Conservation (phyloP, 2,329 filamentous ascomycete genomes). For the Didymella arachidicola region DNA sequence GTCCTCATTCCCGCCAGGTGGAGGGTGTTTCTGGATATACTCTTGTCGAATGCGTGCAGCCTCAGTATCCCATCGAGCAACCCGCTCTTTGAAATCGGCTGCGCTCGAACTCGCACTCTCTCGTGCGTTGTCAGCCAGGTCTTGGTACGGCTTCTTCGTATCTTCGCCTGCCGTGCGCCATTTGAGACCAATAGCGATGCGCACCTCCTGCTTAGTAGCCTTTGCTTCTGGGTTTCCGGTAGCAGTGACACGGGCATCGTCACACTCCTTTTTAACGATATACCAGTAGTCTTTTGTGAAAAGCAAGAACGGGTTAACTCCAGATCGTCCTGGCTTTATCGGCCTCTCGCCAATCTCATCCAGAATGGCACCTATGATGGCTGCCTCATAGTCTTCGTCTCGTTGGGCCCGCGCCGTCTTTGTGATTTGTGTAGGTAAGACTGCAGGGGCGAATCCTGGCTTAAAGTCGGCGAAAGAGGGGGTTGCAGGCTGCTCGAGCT, state of each 20-base stretch:
- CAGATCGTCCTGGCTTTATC: conserved; percentile 73
- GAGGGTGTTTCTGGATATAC: conserved; percentile 51
- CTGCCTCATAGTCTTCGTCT: conserved; percentile 62
- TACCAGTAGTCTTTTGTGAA: conserved; percentile 81
- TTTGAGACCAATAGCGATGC: conserved; percentile 84
- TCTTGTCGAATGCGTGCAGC: conserved; percentile 60
- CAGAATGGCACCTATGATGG: conserved; percentile 64
- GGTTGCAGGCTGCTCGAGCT: conserved; percentile 31
- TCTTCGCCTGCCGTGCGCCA: conserved; percentile 81
- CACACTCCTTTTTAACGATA: conserved; percentile 69
- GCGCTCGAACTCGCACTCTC: conserved; percentile 66
- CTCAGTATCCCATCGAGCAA: conserved; percentile 75
- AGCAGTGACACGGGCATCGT: conserved; percentile 69
- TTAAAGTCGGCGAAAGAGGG: conserved; percentile 25
- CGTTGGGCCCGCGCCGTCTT: conserved; percentile 37
- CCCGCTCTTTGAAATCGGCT: conserved; percentile 66
- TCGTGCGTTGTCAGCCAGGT: conserved; percentile 76
- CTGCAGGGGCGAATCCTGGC: conserved; percentile 38
- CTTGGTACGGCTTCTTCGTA: conserved; percentile 78
- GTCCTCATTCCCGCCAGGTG: conserved; percentile 40
- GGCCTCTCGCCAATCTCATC: conserved; percentile 77
- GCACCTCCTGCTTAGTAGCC: conserved; percentile 74
- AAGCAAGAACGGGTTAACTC: conserved; percentile 85
- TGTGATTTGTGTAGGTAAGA: conserved; percentile 22
- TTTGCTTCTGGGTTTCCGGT: conserved; percentile 74